Percentiles rank a stretch among this genome's conserved stretches.
phyloP scores from a whole-genome alignment of 2,329 filamentous ascomycete species.

The Epichloe festucae region DNA sequence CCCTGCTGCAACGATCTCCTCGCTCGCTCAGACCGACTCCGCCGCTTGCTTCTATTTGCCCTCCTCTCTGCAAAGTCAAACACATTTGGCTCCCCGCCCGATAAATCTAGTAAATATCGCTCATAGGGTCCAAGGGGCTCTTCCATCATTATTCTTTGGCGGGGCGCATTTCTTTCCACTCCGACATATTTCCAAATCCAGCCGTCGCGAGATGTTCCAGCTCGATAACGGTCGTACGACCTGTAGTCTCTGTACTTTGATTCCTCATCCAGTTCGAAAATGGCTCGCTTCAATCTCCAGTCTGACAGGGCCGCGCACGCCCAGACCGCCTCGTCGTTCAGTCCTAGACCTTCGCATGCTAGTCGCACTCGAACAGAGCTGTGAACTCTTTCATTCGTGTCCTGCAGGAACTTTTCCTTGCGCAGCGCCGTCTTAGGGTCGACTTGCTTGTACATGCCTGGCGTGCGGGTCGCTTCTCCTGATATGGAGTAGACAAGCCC shows the following conservation, averaged over 20 bases:
- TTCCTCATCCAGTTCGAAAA: background rate
- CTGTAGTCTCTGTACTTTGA: constrained; percentile 8
- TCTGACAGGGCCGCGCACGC: constrained; percentile 29
- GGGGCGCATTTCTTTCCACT: constrained; percentile 26
- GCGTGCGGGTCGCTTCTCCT: constrained; percentile 30
- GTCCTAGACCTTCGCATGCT: constrained; percentile 34
- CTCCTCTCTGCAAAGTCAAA: constrained; percentile 26
- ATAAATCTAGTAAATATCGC: constrained; percentile 31
- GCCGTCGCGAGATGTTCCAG: constrained; percentile 13
- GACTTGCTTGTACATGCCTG: constrained; percentile 34
- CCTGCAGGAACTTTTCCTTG: constrained; percentile 27
- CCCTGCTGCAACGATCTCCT: background rate
- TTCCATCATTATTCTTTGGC: constrained; percentile 33
- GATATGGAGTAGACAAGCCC: constrained; percentile 30
- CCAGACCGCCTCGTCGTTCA: constrained; percentile 36
- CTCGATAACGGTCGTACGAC: constrained; percentile 13
- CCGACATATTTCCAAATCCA: constrained; percentile 45
- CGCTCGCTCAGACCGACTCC: constrained; percentile 1
- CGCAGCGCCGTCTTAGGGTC: constrained; percentile 26
- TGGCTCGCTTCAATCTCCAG: constrained; percentile 30
- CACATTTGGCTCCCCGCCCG: constrained; percentile 30
- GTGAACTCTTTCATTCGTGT: constrained; percentile 44
- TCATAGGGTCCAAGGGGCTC: constrained; percentile 42
- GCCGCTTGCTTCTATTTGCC: constrained; percentile 8
- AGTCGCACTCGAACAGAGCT: constrained; percentile 41